A percentile compares a stretch with the other conserved stretches of the same genome.
phyloP scores from a whole-genome alignment of 768 basidiomycete genomes.

The Trametes meyenii region DNA sequence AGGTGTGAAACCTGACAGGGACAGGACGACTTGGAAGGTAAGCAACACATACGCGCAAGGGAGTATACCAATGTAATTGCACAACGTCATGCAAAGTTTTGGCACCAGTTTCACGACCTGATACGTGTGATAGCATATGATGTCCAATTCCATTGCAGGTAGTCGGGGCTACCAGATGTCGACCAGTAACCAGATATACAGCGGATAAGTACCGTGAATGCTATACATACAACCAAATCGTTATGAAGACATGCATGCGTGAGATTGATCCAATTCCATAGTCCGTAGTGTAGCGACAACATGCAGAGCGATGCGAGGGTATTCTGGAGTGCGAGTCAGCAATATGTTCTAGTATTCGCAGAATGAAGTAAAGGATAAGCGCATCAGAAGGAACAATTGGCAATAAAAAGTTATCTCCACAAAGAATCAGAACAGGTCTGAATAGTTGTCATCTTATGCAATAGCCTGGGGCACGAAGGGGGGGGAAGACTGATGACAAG shows the following conservation, averaged over 20 bases:
- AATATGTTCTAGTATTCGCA: neutral
- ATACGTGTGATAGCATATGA: too few species aligned
- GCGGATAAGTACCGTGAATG: neutral
- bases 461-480: neutral
- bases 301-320: slow-evolving; percentile 13
- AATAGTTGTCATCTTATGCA: slow-evolving; percentile 50
- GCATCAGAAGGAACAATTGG: slow-evolving; percentile 45
- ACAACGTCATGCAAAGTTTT: too few species aligned
- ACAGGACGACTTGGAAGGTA: too few species aligned
- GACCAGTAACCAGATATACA: neutral
- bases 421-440: slow-evolving; percentile 70
- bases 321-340: slow-evolving; percentile 13
- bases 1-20: too few species aligned
- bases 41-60: too few species aligned
- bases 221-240: slow-evolving; percentile 5
- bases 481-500: slow-evolving; percentile 5
- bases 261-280: slow-evolving; percentile 2
- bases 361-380: neutral
- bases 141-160: too few species aligned
- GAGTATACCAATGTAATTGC: too few species aligned
- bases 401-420: slow-evolving; percentile 61
- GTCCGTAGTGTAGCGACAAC: slow-evolving; percentile 7
- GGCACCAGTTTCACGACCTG: too few species aligned
- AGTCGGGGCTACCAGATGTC: too few species aligned
- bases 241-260: slow-evolving; percentile 31